Evolutionary conservation across 495 filamentous ascomycete species (phyloP).

Genomic region (Tuber microsphaerosporum): DNA sequence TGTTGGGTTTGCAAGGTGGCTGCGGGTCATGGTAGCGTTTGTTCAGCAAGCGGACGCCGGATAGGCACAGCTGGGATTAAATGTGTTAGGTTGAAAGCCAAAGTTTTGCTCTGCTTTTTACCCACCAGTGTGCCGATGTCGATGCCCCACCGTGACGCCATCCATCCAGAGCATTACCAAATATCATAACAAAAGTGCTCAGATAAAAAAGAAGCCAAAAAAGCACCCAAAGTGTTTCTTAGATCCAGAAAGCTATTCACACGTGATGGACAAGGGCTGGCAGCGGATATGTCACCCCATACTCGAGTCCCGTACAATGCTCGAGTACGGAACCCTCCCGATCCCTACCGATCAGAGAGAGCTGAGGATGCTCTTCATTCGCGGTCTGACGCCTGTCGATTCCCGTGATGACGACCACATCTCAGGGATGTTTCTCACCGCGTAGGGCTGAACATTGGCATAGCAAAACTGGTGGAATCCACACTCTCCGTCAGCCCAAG

Average conservation of each 20-base stretch:
- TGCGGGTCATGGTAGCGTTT: no score
- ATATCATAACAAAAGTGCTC: neutral
- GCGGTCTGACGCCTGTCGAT: neutral
- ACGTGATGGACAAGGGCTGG: neutral
- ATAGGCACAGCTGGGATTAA: no score
- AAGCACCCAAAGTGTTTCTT: neutral
- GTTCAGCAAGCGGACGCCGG: no score
- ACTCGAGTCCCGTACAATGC: no score
- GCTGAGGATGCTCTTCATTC: neutral
- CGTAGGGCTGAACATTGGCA: neutral
- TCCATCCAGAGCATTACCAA: neutral
- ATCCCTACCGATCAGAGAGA: neutral
- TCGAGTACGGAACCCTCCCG: neutral
- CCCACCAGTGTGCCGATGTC: neutral
- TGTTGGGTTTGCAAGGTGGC: no score
- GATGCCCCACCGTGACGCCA: neutral
- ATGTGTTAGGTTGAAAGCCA: no score
- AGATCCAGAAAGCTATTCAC: neutral
- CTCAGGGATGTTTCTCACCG: constrained; percentile 1
- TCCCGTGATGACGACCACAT: neutral
- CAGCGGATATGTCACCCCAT: neutral
- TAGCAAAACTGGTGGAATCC: no score
- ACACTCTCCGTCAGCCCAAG: no score
- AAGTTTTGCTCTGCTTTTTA: neutral
- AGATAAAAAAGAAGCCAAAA: neutral